Evolutionary conservation across 331 rosid genomes (phyloP).

Genomic region (Pyrus hybrid): DNA sequence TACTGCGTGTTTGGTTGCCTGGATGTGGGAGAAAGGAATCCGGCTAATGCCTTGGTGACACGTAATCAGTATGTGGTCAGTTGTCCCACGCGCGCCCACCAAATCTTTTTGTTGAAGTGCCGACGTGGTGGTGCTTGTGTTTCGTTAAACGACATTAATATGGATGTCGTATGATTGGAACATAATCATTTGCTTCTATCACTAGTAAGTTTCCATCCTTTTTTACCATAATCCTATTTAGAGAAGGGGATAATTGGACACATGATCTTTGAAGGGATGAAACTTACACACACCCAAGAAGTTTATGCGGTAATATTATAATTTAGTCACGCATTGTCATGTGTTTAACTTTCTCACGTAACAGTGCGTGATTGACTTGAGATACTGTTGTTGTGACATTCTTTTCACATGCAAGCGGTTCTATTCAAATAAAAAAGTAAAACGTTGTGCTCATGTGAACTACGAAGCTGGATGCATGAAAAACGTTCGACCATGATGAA

Average conservation of each 20-base stretch:
- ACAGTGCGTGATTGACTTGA: neutral
- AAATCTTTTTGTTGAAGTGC: neutral
- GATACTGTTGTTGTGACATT: neutral
- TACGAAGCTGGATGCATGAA: neutral
- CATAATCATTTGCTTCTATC: neutral
- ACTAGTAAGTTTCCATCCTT: neutral
- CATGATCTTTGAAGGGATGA: too few species aligned
- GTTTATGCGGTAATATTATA: too few species aligned
- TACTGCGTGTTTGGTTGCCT: neutral
- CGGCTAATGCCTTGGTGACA: constrained; percentile 1
- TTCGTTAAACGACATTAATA: neutral
- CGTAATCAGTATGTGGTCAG: neutral
- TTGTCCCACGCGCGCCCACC: neutral
- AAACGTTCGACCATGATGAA: neutral
- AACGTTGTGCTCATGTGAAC: too few species aligned
- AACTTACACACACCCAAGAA: neutral
- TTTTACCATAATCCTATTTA: too few species aligned
- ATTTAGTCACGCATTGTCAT: too few species aligned
- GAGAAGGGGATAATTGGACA: too few species aligned
- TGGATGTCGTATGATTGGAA: neutral
- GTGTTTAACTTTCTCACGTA: too few species aligned
- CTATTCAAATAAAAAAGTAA: too few species aligned
- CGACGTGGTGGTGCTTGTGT: neutral
- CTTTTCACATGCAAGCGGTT: too few species aligned
- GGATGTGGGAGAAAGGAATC: neutral